Conservation (phyloP, 108 stramenopile genomes). For the Hondaea fermentalgiana region DNA sequence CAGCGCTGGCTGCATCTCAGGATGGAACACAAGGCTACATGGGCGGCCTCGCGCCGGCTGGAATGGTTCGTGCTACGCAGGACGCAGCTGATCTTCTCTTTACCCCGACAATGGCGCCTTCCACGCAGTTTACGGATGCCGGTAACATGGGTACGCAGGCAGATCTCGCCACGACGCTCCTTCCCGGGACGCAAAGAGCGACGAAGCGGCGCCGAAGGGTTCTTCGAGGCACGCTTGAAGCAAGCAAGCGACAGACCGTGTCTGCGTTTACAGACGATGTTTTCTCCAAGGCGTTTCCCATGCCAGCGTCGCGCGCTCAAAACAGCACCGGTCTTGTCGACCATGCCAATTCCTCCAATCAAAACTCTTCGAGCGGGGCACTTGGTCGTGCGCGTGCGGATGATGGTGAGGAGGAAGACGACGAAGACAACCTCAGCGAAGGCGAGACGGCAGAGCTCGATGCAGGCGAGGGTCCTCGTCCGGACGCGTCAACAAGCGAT, state of each 20-base stretch:
- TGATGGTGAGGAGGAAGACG: neutral
- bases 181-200: neutral
- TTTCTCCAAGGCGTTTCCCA: neutral
- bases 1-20: neutral
- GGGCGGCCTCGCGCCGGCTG: neutral
- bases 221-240: neutral
- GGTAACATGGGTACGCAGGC: conserved; percentile 10
- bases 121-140: neutral
- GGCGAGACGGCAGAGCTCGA: neutral
- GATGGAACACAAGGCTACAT: neutral
- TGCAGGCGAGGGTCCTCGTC: too few species aligned
- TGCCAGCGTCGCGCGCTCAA: neutral
- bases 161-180: neutral
- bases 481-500: too few species aligned
- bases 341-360: neutral
- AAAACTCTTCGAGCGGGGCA: too few species aligned
- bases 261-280: neutral
- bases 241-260: neutral
- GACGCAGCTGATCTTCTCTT: neutral
- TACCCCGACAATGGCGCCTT: neutral
- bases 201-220: neutral
- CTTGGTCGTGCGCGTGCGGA: neutral
- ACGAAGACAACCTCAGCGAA: neutral
- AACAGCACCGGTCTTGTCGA: neutral
- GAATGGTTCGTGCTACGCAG: neutral